Evolutionary conservation across 2,329 filamentous ascomycete genomes (phyloP).

Genomic region (Apiospora saccharicola): DNA sequence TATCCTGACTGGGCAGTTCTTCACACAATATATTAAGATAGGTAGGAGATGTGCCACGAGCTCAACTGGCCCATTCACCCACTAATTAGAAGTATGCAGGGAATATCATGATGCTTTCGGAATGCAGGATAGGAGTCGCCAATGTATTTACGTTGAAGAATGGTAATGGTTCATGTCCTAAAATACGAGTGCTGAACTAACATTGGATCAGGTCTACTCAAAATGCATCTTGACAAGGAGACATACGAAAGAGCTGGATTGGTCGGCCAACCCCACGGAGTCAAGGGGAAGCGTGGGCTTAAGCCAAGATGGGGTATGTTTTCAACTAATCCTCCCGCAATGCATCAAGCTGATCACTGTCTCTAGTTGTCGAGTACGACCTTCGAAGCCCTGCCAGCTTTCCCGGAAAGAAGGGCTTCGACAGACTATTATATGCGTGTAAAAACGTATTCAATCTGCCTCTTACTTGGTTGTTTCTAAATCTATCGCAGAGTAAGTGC

Average conservation of each 20-base stretch:
- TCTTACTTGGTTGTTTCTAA: slow-evolving; percentile 80
- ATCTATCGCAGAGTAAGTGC: slow-evolving; percentile 59
- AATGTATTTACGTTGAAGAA: slow-evolving; percentile 75
- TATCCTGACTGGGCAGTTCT: slow-evolving; percentile 77
- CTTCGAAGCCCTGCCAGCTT: slow-evolving; percentile 79
- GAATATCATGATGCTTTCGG: slow-evolving; percentile 83
- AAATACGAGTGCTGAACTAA: not conserved
- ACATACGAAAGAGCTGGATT: slow-evolving; percentile 85
- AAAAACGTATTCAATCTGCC: slow-evolving; percentile 76
- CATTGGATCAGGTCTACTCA: slow-evolving; percentile 65
- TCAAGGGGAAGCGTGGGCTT: slow-evolving; percentile 63
- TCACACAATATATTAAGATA: slow-evolving; percentile 83
- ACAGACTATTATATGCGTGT: slow-evolving; percentile 78
- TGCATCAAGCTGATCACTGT: slow-evolving; percentile 37
- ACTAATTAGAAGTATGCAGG: slow-evolving; percentile 54
- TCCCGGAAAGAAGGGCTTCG: slow-evolving; percentile 83
- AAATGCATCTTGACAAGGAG: slow-evolving; percentile 80
- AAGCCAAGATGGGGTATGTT: slow-evolving; percentile 77
- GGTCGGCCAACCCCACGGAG: slow-evolving; percentile 71
- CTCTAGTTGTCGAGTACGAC: slow-evolving; percentile 76
- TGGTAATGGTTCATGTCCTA: slow-evolving; percentile 54
- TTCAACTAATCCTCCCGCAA: not conserved
- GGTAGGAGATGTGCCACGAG: slow-evolving; percentile 54
- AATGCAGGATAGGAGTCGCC: slow-evolving; percentile 74
- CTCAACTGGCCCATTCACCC: not conserved